Evolutionary conservation across 495 filamentous ascomycete genomes (phyloP), one percentile per base, ranked within the genome.

Genomic region (Tuber calosporum): DNA sequence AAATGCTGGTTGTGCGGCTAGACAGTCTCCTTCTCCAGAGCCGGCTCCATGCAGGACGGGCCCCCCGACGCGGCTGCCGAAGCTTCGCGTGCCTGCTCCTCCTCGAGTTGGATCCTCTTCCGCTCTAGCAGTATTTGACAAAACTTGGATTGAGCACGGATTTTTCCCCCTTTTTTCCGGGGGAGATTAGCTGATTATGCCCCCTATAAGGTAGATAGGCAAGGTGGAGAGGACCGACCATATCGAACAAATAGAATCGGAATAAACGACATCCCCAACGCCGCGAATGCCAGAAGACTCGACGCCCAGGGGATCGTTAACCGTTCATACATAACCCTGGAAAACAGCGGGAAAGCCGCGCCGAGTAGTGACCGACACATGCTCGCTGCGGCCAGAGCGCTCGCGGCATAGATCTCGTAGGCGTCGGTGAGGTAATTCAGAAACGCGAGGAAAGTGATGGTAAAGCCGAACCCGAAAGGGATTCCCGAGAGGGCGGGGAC

Each of bases 361-460:
- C 89, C 91, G 34, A 90, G 84, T 20, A 90, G 83, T 43, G 86
- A 87, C 1, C 91, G 84, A 40, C 86, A 82, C 68, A 87, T 87
- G 0, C 86, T 86, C 0, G 89, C 86, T 0, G 89, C 90, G 0
- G 91, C 90, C 77, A 91, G 84, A 1, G 91, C 91, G 30, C 85
- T 87, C 5, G 91, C 91, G 1, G 91, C 89, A 80, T 88, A 92
- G 70, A 90, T 87, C 69, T 87, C 87, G 82, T 94, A 93, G 15
- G 90, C 90, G 79, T 94, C 91, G 17, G 90, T 89, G 66, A 93
- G 84, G 73, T 93, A 94, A 74, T 92, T 94, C 15, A 93, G 82
- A 38, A 90, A 86, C 0, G 89, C 87, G 62, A 89, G 89, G 81
- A 92, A 92, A 26, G 89, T 87, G 26, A 88, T 83, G 13, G 88